Conservation (phyloP, 345 rosid species). For the Abelmoschus esculentus region DNA sequence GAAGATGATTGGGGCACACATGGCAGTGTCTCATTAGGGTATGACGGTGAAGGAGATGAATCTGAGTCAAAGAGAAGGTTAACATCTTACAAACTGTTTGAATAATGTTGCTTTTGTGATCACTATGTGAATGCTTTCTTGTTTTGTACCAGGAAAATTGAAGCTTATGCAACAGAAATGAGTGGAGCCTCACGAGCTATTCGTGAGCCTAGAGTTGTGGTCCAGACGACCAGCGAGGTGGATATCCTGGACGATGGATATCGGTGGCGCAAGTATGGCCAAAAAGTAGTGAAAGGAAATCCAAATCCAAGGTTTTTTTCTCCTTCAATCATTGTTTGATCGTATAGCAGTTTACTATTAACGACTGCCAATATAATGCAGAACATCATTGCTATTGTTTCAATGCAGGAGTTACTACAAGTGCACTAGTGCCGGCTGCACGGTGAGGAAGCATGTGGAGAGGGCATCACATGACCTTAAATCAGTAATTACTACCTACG, state of each 20-base stretch:
- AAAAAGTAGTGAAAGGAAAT: conserved; percentile 98
- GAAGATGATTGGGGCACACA: conserved; percentile 71
- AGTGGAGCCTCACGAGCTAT: conserved; percentile 91
- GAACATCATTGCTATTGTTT: not conserved
- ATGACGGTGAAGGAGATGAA: conserved; percentile 71
- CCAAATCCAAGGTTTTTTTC: conserved; percentile 79
- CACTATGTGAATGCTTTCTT: conserved; percentile 12
- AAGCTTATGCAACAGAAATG: conserved; percentile 64
- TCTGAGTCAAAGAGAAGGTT: conserved; percentile 92
- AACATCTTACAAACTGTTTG: not conserved
- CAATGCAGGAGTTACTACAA: conserved; percentile 86
- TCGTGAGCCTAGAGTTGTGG: conserved; percentile 97
- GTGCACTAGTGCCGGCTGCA: conserved; percentile 88
- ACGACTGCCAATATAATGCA: not conserved
- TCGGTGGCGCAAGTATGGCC: conserved; percentile 98
- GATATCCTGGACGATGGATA: conserved; percentile 98
- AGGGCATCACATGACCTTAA: conserved; percentile 96
- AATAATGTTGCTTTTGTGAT: not conserved
- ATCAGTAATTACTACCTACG: conserved; percentile 92
- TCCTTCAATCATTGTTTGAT: not conserved
- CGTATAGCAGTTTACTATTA: not conserved
- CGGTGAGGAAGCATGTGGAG: conserved; percentile 94
- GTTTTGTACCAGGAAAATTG: conserved; percentile 56
- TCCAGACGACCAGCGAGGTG: conserved; percentile 95
- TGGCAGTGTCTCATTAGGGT: conserved; percentile 51